Conservation (phyloP, 345 rosid species). For the Excoecaria agallocha region DNA sequence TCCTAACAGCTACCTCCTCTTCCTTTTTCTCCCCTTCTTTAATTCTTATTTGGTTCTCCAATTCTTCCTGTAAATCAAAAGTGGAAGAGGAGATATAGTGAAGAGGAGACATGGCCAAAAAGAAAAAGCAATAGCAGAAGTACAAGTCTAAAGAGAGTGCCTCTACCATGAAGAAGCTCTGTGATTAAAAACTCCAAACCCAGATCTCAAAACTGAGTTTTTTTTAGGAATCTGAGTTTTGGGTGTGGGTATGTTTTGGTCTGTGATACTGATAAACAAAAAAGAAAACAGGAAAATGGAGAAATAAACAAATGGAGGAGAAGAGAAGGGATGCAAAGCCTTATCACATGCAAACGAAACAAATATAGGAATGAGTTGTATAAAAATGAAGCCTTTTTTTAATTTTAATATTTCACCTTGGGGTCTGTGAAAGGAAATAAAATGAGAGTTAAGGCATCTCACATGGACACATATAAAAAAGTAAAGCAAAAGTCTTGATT, state of each 20-base stretch:
- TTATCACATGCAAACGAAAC: conserved; percentile 3
- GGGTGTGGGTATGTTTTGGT: neutral
- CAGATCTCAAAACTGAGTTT: conserved; percentile 19
- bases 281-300: neutral
- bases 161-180: conserved; percentile 18
- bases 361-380: neutral
- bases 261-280: neutral
- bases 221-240: neutral
- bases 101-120: conserved; percentile 63
- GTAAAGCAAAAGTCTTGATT: conserved; percentile 3
- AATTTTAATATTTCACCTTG: neutral
- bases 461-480: conserved; percentile 22
- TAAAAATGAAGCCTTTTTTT: neutral
- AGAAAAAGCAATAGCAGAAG: conserved; percentile 54
- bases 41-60: no score
- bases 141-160: conserved; percentile 38
- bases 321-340: neutral
- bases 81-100: no score
- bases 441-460: conserved; percentile 20
- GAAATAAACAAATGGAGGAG: conserved; percentile 14
- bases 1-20: no score
- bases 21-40: no score
- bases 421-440: conserved; percentile 7
- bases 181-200: neutral
- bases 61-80: no score